phyloP scores from a whole-genome alignment of 805 yeast species.

The Kurtzmaniella cleridarum region DNA sequence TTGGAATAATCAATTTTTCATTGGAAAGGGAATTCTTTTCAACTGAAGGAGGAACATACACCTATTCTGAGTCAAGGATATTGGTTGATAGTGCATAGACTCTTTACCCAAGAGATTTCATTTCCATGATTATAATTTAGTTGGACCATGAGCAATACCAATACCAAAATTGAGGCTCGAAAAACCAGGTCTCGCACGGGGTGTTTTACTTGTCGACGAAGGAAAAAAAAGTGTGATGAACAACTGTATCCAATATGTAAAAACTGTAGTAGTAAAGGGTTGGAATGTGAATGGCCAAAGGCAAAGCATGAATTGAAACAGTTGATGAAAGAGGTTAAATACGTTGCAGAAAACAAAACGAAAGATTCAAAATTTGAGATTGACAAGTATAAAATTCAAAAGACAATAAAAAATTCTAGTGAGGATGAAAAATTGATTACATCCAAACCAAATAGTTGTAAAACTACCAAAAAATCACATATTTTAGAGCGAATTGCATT shows the following conservation, averaged over 20 bases:
- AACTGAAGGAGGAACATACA: background rate
- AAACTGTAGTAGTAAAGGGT: constrained; percentile 16
- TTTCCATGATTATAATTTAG: too few relatives aligned
- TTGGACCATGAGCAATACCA: too few relatives aligned
- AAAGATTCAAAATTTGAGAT: background rate
- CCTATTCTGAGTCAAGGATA: too few relatives aligned
- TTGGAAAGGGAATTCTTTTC: background rate
- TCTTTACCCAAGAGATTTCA: too few relatives aligned
- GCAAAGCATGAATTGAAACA: constrained; percentile 16
- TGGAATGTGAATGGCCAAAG: constrained; percentile 24
- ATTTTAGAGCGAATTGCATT: constrained; percentile 3
- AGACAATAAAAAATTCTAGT: background rate
- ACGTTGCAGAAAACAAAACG: constrained; percentile 10
- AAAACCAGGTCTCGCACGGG: constrained; percentile 25
- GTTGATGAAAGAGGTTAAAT: constrained; percentile 18
- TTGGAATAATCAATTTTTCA: constrained; percentile 17
- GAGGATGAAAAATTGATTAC: background rate
- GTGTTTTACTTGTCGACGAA: constrained; percentile 25
- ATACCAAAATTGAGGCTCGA: background rate
- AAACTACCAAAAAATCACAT: background rate
- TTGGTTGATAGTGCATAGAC: too few relatives aligned
- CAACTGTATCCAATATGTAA: constrained; percentile 24
- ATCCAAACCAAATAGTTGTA: background rate
- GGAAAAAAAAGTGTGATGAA: constrained; percentile 29
- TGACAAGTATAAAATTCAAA: background rate